Evolutionary conservation across 257 asterid species (phyloP), one percentile per base, ranked within the genome.

Genomic region (Jacaranda mimosifolia): DNA sequence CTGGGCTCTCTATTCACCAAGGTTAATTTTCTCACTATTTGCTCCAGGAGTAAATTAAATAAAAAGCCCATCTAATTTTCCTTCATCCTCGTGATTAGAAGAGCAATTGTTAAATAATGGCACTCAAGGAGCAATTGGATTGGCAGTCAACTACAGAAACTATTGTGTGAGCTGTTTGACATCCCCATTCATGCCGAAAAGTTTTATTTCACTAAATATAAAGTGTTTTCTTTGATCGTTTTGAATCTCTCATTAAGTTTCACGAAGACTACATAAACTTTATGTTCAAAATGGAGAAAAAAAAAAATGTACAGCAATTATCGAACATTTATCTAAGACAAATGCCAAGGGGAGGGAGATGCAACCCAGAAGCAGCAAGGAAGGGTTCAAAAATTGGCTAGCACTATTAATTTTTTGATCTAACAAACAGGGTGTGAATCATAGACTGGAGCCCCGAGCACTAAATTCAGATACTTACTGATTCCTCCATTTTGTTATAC

Each of bases 351-450:
- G 15, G 46, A 18, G 32, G 32, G 26, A 14, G 6, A 43, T 72
- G 58, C 56, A 72, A 55, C 42, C 21, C 26, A 42, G 42, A 56
- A 11, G 56, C 66, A 26, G 42, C 6, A 38, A 14, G 15, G 15
- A 19, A 68, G 77, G 77, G 21, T 38, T 72, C 77, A 55, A 53
- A 12, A 17, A 10, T n/a, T 9, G 7, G 55, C 42, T 12, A 56
- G 13, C 1, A 42, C 46, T 42, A 42, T 42, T 42, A 42, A 42
- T 0, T 42, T 42, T 42, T 42, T 0, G 0, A 45, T 26, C 1
- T 26, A 26, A 26, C 2, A 26, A 26, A 26, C 1, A 26, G 32
- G 32, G n/a, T n/a, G n/a, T n/a, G n/a, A n/a, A 45, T 43, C 18
- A 11, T 26, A 18, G 57, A 8, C 12, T 45, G 19, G 57, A 67